Base-by-base conservation (phyloP, 768 basidiomycete species). In the Pleurotus djamor region DNA sequence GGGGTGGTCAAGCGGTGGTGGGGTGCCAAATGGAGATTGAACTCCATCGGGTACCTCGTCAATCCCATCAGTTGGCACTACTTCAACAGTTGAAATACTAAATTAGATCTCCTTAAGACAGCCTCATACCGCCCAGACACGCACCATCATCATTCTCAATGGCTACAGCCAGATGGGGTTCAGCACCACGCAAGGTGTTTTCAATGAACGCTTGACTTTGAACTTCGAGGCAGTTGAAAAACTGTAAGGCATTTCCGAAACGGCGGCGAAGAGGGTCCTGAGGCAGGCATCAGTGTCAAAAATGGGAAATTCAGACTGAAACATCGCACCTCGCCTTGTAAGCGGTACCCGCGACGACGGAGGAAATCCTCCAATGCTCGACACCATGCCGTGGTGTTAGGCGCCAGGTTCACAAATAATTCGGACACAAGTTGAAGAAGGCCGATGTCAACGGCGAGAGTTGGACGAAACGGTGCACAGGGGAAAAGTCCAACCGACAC, bases 401-500 rank as follows among this genome's bases (percentile, higher is more conserved):
- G 67, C 4, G 64, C 36, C 1, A 60, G 41, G 9, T 59, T 61
- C 1, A 66, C 45, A 41, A 66, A 66, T 1, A 69, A 60, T 4
- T 59, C 44, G 16, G 28, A 41, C 0, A 58, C 58, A 50, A 72
- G 66, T 5, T 67, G 57, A 1, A 73, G 59, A 28, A 72, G 52
- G 10, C 44, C 6, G 2, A 72, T 13, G 52, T 72, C 66, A 0
- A 72, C 65, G 7, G 69, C 69, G 5, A 72, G 54, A 4, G 63
- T 51, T 13, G 71, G 71, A 2, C 32, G 58, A 1, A 61, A 10
- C 0, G 71, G 71, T 3, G 69, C 61, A 49, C 65, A 72, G 17
- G 71, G 67, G 57, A 73, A 71, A 5, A 68, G 50, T 3, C 67
- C 69, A 0, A 32, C 28, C 4, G n/a, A 13, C 9, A 72, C 59